Evolutionary conservation across 352 stramenopile genomes (phyloP), one percentile per base, ranked within the genome.

Genomic region (Paralagenidium karlingii): DNA sequence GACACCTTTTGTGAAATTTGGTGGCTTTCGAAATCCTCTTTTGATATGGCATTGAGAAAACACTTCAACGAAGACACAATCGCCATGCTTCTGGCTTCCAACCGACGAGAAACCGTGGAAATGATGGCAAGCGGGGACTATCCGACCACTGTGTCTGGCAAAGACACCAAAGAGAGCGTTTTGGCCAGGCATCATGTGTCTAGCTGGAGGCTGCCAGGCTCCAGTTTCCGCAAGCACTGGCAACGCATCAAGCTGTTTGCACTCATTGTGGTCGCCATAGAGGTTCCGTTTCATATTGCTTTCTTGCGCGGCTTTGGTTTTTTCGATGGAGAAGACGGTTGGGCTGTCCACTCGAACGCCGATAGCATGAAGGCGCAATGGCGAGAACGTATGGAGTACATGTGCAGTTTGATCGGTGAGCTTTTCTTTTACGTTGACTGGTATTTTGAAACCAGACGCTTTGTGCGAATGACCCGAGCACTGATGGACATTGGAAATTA

Each of bases 11-110:
- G 60, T 33, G 66, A 79, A 25, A 29, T 79, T 12, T 79, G 57
- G 57, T 63, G 49, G 32, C 51, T 77, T 1, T 45, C 55, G 3
- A 44, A 40, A 2, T 47, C 5, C 0, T 22, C 36, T 16, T 60
- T 60, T 28, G 40, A 45, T 9, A 34, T 51, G 7, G 67, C 67
- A 6, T 29, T 78, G 15, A 53, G 51, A 5, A 67, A 70, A 25
- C 67, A 82, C 20, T 81, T 71, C 29, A 63, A 62, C n/a, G 68
- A 70, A 32, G 15, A 73, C n/a, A n/a, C n/a, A n/a, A n/a, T n/a
- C n/a, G n/a, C n/a, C n/a, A n/a, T n/a, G n/a, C n/a, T n/a, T n/a
- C n/a, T n/a, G n/a, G n/a, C n/a, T n/a, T n/a, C n/a, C n/a, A n/a
- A n/a, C n/a, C n/a, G n/a, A n/a, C n/a, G n/a, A n/a, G n/a, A n/a